phyloP scores from a whole-genome alignment of 2,329 filamentous ascomycete species.

The Calonectria fujianensis region DNA sequence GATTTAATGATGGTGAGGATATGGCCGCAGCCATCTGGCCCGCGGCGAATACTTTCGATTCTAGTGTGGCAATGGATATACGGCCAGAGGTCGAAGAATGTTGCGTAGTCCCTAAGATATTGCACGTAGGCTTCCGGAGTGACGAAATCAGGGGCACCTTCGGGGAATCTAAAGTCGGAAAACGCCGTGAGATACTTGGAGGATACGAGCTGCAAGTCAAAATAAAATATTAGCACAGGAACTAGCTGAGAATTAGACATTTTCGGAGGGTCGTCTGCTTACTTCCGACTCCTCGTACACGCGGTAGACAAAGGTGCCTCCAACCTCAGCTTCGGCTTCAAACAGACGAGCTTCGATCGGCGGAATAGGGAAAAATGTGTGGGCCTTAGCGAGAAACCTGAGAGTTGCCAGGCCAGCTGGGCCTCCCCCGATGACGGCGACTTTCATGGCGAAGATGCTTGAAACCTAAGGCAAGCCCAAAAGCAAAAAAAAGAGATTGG shows the following conservation, averaged over 20 bases:
- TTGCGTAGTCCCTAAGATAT: slow-evolving; percentile 66
- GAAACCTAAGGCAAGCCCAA: slow-evolving; percentile 13
- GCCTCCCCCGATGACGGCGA: slow-evolving; percentile 66
- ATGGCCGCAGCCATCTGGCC: slow-evolving; percentile 31
- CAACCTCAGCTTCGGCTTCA: slow-evolving; percentile 65
- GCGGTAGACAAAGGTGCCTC: slow-evolving; percentile 68
- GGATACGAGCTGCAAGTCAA: slow-evolving; percentile 62
- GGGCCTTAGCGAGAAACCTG: slow-evolving; percentile 62
- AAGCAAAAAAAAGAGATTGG: neutral
- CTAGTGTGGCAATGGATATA: slow-evolving; percentile 60
- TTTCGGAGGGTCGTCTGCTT: neutral
- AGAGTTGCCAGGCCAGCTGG: slow-evolving; percentile 65
- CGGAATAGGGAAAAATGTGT: slow-evolving; percentile 60
- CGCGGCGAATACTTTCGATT: slow-evolving; percentile 56
- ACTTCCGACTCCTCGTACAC: slow-evolving; percentile 70
- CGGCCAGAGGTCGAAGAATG: slow-evolving; percentile 61
- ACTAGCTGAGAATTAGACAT: neutral
- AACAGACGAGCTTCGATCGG: slow-evolving; percentile 66
- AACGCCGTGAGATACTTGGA: slow-evolving; percentile 71
- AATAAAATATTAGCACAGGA: neutral
- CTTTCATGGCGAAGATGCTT: slow-evolving; percentile 54
- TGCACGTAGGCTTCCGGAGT: slow-evolving; percentile 62
- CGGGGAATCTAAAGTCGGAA: slow-evolving; percentile 67
- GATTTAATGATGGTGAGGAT: slow-evolving; percentile 40
- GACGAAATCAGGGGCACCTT: slow-evolving; percentile 66